Evolutionary conservation across 192 early-diverging fungal genomes (phyloP), one percentile per base, ranked within the genome.

Genomic region (Coemansia sp.): DNA sequence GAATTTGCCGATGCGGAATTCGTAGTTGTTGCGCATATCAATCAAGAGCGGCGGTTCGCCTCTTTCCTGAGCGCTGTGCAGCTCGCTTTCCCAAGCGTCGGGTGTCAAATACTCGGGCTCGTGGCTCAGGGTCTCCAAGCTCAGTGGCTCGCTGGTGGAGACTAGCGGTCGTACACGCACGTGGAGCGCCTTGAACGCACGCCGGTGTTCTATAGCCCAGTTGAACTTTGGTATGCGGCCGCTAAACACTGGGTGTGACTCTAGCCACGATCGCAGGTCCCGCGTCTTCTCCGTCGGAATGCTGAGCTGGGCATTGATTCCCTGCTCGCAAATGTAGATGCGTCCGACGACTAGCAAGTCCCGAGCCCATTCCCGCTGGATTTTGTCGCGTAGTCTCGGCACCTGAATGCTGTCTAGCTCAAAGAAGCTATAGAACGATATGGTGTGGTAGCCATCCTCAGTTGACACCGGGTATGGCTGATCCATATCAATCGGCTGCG

Each of bases 11-110:
- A 93, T 87, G 1, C 89, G 71, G 25, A 66, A 85, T 71, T 93
- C 92, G 69, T 93, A 93, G 35, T 85, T 86, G 66, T 93, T 93
- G 56, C 92, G 86, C 91, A 93, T 92, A 59, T 93, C 92, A 20
- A 93, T 85, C 17, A 93, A 47, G 24, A 89, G 57, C 0, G 80
- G 82, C 22, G 36, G 25, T 0, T 84, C 65, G 4, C 71, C 17
- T 1, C n/a, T 6, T 8, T 59, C 29, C 53, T 56, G 53, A 1
- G 53, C 53, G 8, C n/a, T 56, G 3, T 49, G 59, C 25, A 92
- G 64, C 46, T 84, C 83, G 9, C 75, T 54, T 42, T 90, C 89
- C 89, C 90, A 93, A 47, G 88, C 86, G 9, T 80, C 74, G n/a
- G 92, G 88, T 1, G 72, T 60, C 32, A 93, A 70, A 59, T 93